Base-by-base conservation (phyloP, 1,284 basidiomycete genomes). In the Entoloma clypeatum region DNA sequence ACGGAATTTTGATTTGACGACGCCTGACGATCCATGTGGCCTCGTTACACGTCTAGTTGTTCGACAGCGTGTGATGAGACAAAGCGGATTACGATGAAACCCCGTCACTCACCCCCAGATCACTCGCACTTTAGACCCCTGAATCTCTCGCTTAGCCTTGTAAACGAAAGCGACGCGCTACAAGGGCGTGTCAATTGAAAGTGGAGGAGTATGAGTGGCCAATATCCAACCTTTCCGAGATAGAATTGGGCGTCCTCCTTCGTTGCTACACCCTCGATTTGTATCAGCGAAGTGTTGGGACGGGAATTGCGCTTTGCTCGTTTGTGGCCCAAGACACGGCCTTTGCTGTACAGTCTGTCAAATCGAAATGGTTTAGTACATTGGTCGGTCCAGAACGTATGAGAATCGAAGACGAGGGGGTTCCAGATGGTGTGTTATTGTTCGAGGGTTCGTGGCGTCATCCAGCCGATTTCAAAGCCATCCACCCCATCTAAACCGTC, bases 91-190 rank as follows among this genome's bases (percentile, higher is more conserved):
- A n/a, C 39, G 31, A 19, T 25, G 8, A 25, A 23, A 22, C 7
- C 14, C 26, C 4, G n/a, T n/a, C n/a, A 68, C 79, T 57, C 54
- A 91, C 86, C 93, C 93, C 92, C 93, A 97, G 75, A 97, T 94
- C 53, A 97, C 92, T 56, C 93, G 88, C 63, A 96, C 76, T 70
- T 92, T 92, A 58, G 88, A 88, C 50, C 93, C 92, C 66, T 86
- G 84, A 53, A 94, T 80, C 70, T 92, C 88, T 64, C 82, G 79
- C 77, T 95, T 93, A 51, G 92, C 93, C 67, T 86, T 86, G 84
- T 99, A 99, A 59, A 99, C 92, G 72, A 89, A 99, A 50, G 95
- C 96, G 54, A 99, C 79, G 58, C 95, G 91, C 92, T 96, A 58
- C 31, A 45, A 39, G n/a, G n/a, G n/a, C n/a, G n/a, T 13, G 11